A percentile compares a stretch with the other conserved stretches of the same genome.
Conservation (phyloP, 805 yeast genomes). For the Yarrowia alimentaria region DNA sequence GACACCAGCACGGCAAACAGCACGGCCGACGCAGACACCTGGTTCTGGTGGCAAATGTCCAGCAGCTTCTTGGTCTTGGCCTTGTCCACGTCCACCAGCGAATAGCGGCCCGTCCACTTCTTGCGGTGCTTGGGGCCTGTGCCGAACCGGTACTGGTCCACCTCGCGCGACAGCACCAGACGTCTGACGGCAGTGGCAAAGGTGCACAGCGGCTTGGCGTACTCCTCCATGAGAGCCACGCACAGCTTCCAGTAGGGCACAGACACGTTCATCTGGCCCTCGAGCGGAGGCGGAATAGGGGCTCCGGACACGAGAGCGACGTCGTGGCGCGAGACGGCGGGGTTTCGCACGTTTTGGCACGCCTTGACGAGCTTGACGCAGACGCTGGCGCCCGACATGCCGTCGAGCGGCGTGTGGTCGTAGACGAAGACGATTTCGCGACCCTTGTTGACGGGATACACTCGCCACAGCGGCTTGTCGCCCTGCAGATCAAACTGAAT, state of each 20-base stretch:
- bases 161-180: conserved; percentile 3
- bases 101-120: conserved; percentile 17
- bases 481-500: conserved; percentile 15
- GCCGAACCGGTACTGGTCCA: conserved; percentile 19
- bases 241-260: conserved; percentile 24
- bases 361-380: conserved; percentile 17
- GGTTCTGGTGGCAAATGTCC: conserved; percentile 1
- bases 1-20: conserved; percentile 15
- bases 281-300: conserved; percentile 14
- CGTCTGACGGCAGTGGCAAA: conserved; percentile 16
- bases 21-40: conserved; percentile 13
- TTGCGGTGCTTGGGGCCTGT: background rate
- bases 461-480: conserved; percentile 32
- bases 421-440: conserved; percentile 31
- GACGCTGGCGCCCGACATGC: conserved; percentile 32
- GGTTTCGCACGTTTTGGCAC: conserved; percentile 1
- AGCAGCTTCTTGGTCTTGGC: conserved; percentile 2
- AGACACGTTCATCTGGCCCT: conserved; percentile 23
- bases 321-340: conserved; percentile 8
- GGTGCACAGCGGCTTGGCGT: conserved; percentile 18
- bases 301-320: conserved; percentile 18
- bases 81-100: conserved; percentile 16
- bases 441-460: conserved; percentile 28
- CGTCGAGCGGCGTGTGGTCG: conserved; percentile 34
- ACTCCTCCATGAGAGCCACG: conserved; percentile 19